phyloP scores from a whole-genome alignment of 164 flowering plant species.

The Macadamia tetraphylla region DNA sequence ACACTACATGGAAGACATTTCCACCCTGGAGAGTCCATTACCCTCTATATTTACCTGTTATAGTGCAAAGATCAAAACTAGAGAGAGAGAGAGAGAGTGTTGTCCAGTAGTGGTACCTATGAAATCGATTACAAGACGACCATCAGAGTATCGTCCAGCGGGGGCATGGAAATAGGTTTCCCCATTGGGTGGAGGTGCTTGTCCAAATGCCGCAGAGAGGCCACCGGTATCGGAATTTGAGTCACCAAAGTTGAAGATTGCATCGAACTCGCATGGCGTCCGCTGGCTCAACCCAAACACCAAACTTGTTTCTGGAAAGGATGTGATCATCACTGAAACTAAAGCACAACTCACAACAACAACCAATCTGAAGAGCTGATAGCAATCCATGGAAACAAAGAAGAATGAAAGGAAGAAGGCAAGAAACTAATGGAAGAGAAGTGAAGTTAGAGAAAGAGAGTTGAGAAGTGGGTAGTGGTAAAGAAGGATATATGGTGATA shows the following conservation, averaged over 20 bases:
- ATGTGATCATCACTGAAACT: background rate
- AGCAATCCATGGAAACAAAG: background rate
- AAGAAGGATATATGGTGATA: too few relatives aligned
- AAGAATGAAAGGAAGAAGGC: background rate
- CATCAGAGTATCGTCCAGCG: conserved; percentile 46
- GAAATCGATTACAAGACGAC: conserved; percentile 55
- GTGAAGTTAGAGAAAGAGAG: background rate
- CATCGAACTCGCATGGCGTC: conserved; percentile 34
- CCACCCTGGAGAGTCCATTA: too few relatives aligned
- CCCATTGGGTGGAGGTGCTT: conserved; percentile 38
- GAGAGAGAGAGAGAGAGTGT: background rate
- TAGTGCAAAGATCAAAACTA: too few relatives aligned
- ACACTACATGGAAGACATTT: too few relatives aligned
- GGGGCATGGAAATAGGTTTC: conserved; percentile 40
- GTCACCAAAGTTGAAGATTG: conserved; percentile 56
- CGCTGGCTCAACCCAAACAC: background rate
- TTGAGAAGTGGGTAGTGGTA: background rate
- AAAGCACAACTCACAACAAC: background rate
- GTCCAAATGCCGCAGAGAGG: conserved; percentile 40
- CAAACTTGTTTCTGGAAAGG: background rate
- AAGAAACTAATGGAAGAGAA: background rate
- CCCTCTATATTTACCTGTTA: too few relatives aligned
- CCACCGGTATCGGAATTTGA: conserved; percentile 62
- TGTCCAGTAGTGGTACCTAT: conserved; percentile 26
- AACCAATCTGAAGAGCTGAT: background rate